Conservation (phyloP, 1,139 yeast genomes). For the Candida sojae region DNA sequence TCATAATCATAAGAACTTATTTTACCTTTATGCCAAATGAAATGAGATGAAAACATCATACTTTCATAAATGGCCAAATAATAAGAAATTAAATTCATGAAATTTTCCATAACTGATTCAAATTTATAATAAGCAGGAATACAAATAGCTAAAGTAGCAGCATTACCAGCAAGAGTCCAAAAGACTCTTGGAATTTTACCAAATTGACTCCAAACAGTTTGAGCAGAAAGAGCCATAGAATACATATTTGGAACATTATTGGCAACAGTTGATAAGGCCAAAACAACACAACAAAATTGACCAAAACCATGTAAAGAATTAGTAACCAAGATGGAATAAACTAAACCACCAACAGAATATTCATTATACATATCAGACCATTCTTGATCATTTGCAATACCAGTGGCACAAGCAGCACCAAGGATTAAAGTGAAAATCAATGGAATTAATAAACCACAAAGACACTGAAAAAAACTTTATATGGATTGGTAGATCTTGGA, state of each 20-base stretch:
- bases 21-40: conserved; percentile 67
- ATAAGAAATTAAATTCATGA: conserved; percentile 89
- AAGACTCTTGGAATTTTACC: conserved; percentile 73
- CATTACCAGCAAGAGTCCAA: conserved; percentile 81
- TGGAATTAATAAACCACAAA: conserved; percentile 66
- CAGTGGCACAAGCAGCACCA: conserved; percentile 88
- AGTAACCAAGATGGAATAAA: conserved; percentile 72
- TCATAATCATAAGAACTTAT: conserved; percentile 61
- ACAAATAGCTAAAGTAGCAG: conserved; percentile 77
- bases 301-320: conserved; percentile 88
- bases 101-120: conserved; percentile 71
- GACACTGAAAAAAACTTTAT: conserved; percentile 64
- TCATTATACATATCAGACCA: conserved; percentile 57
- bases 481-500: conserved; percentile 57
- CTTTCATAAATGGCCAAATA: conserved; percentile 86
- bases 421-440: conserved; percentile 71
- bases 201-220: conserved; percentile 76
- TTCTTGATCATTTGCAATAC: conserved; percentile 43
- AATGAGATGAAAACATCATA: conserved; percentile 74
- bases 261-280: conserved; percentile 83
- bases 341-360: conserved; percentile 77
- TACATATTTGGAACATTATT: conserved; percentile 93
- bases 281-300: conserved; percentile 79
- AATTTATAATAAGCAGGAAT: conserved; percentile 85
- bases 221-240: conserved; percentile 83